A percentile compares a stretch with the other conserved stretches of the same genome.
phyloP scores from a whole-genome alignment of 2,329 filamentous ascomycete genomes.

The Ceratocystis eucalypticola region DNA sequence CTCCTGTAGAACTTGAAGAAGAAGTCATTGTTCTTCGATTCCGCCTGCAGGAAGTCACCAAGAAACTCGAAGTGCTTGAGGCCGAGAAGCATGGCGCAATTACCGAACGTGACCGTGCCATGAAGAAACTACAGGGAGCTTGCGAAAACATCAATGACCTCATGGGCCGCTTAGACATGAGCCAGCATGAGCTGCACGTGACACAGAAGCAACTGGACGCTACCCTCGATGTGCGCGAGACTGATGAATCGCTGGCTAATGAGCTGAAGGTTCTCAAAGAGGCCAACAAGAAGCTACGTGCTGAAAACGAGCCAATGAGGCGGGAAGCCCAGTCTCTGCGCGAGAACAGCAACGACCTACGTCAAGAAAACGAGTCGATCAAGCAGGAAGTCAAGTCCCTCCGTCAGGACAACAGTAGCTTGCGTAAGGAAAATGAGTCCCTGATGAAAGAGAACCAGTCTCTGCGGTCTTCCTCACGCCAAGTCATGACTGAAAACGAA shows the following conservation, averaged over 20 bases:
- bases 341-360: conserved; percentile 30
- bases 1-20: conserved; percentile 39
- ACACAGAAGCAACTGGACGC: conserved; percentile 32
- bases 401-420: conserved; percentile 30
- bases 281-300: conserved; percentile 20
- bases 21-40: conserved; percentile 47
- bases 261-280: conserved; percentile 31
- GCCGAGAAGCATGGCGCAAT: conserved; percentile 49
- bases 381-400: conserved; percentile 31
- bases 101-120: conserved; percentile 51
- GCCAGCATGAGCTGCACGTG: conserved; percentile 32
- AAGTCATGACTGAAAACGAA: conserved; percentile 32
- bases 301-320: conserved; percentile 26
- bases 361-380: conserved; percentile 27
- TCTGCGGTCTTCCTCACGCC: conserved; percentile 31
- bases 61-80: conserved; percentile 47
- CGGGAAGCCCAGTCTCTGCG: conserved; percentile 32
- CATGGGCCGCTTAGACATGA: conserved; percentile 31
- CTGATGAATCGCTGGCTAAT: conserved; percentile 30
- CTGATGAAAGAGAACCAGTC: conserved; percentile 34
- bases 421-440: conserved; percentile 33
- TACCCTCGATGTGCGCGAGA: conserved; percentile 29
- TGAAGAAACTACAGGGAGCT: conserved; percentile 48
- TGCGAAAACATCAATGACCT: conserved; percentile 43
- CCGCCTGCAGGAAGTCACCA: conserved; percentile 48